Base-by-base conservation (phyloP, 805 yeast species). In the Zygotorulaspora chibaensis region DNA sequence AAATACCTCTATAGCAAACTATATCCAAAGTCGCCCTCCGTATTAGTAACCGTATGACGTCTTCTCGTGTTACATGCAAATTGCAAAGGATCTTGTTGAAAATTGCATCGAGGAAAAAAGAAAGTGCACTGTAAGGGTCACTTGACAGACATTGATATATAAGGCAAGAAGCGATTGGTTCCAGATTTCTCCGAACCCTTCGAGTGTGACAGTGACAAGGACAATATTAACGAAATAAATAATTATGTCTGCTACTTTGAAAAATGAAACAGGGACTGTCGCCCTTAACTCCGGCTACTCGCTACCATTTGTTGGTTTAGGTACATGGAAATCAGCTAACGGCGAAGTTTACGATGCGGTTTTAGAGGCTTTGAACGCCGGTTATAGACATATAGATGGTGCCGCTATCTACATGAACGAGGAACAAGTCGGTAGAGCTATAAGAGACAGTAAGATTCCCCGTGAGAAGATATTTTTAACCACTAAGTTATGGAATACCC, bases 361-460 rank as follows among this genome's bases (percentile, higher is more conserved):
- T 38, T 62, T 68, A 39, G 58, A 72, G 28, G 95, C 95, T 8
- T 61, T 83, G 48, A 66, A 81, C 52, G 58, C 62, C 29, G 91
- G 91, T 26, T 84, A 84, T 69, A 75, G 79, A 53, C 95, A 86
- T 63, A 81, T 87, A 52, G 95, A 86, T 65, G 79, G 87, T 17
- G 93, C 95, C 27, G 78, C 80, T 33, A 72, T 74, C 40, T 86
- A 85, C 66, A 69, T 72, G 8, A 84, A 84, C 58, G 91, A 85
- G 63, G 80, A 62, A 40, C 76, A 74, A 42, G 83, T 84, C 40
- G 87, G 87, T 17, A 66, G 65, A 48, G 81, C 77, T 23, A 70
- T 76, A 40, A 73, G 66, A 44, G 81, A 78, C 42, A 67, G 82
- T 37, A 84, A 83, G 11, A 69, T 84, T 27, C 79, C 81, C 48